phyloP scores from a whole-genome alignment of 1,284 basidiomycete genomes.

The Fomitopsis schrenkii region DNA sequence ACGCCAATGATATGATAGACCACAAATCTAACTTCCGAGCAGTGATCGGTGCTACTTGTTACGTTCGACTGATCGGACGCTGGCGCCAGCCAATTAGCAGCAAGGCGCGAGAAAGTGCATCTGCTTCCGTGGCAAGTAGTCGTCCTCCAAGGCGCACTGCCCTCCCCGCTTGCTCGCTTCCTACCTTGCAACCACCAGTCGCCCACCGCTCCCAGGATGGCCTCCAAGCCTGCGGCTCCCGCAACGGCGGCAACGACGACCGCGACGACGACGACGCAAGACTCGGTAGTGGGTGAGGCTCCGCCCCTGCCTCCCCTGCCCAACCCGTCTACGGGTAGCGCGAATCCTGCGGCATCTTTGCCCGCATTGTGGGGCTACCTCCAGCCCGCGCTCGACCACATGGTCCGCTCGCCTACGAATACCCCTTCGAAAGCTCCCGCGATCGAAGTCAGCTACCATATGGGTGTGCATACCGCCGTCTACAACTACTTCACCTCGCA shows the following conservation, averaged over 20 bases:
- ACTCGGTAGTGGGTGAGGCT: neutral
- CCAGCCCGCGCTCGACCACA: conserved; percentile 69
- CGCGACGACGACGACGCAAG: neutral
- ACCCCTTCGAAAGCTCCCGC: conserved; percentile 55
- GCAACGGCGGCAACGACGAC: neutral
- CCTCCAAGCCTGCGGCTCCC: neutral
- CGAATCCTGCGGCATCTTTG: conserved; percentile 68
- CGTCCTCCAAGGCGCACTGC: neutral
- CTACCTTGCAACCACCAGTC: neutral
- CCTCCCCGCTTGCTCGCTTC: neutral
- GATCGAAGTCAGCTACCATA: conserved; percentile 67
- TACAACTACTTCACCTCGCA: conserved; percentile 77
- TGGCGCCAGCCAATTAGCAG: neutral
- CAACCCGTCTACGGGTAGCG: conserved; percentile 49
- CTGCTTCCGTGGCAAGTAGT: neutral
- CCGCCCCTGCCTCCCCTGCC: conserved; percentile 23
- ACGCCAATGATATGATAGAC: neutral
- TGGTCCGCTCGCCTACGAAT: conserved; percentile 63
- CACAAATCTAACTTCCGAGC: neutral
- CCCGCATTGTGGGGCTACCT: conserved; percentile 70
- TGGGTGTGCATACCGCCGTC: conserved; percentile 71
- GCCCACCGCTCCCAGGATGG: no score
- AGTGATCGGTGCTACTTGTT: neutral
- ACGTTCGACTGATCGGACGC: neutral
- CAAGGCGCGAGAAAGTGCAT: neutral